These are phyloP conservation scores for Zygotorulaspora chibaensis DNA, from an alignment of 805 yeast genomes.

Conservation along the genomic window DNA sequence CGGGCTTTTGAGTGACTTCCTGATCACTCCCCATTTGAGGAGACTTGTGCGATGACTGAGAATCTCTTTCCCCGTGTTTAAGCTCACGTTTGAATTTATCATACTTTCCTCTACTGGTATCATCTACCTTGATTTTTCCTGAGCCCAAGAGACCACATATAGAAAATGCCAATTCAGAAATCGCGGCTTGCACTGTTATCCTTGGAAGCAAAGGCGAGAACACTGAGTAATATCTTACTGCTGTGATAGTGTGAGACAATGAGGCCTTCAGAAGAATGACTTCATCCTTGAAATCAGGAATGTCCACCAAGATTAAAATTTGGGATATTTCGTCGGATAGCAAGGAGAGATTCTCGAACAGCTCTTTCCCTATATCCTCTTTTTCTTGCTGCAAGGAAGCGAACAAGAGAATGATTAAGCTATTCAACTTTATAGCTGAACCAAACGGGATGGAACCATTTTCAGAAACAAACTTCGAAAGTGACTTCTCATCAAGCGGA, in stretches of 20 bases:
- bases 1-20: slow-evolving; percentile 3
- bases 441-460: slow-evolving; percentile 21
- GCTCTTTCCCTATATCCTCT: slow-evolving; percentile 13
- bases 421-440: slow-evolving; percentile 11
- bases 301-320: slow-evolving; percentile 19
- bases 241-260: slow-evolving; percentile 68
- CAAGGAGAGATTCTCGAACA: slow-evolving; percentile 27
- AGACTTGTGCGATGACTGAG: slow-evolving; percentile 1
- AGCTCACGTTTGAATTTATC: neutral
- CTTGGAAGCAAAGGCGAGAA: slow-evolving; percentile 64
- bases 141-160: slow-evolving; percentile 54
- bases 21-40: slow-evolving; percentile 2
- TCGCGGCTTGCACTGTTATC: slow-evolving; percentile 66
- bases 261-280: slow-evolving; percentile 56
- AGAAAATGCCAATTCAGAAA: slow-evolving; percentile 66
- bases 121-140: slow-evolving; percentile 10
- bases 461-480: slow-evolving; percentile 11
- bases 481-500: slow-evolving; percentile 8
- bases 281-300: slow-evolving; percentile 37
- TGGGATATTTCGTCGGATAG: slow-evolving; percentile 22
- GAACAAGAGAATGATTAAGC: slow-evolving; percentile 11
- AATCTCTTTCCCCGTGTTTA: slow-evolving; percentile 1
- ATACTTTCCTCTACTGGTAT: neutral
- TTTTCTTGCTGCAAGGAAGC: slow-evolving; percentile 4
- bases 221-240: slow-evolving; percentile 67